These are phyloP conservation scores for Ceratocystis cubensis DNA, from an alignment of 2,329 filamentous ascomycete genomes.

Conservation along the genomic window DNA sequence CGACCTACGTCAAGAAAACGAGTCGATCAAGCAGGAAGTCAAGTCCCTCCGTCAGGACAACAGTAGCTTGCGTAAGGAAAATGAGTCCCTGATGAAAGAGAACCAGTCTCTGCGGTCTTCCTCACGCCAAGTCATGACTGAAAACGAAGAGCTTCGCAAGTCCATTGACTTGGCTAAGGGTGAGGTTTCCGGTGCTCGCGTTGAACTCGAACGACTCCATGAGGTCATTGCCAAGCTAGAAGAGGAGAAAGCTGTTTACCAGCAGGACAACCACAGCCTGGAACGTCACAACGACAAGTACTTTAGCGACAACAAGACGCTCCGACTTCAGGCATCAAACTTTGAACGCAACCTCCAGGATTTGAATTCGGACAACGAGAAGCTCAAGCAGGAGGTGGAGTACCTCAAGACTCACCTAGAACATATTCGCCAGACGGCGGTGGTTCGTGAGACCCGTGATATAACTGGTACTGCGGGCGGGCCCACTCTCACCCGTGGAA, in stretches of 20 bases:
- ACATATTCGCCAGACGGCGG: slow-evolving; percentile 31
- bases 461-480: slow-evolving; percentile 20
- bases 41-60: slow-evolving; percentile 34
- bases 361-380: slow-evolving; percentile 36
- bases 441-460: slow-evolving; percentile 30
- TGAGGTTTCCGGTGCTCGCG: slow-evolving; percentile 32
- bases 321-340: slow-evolving; percentile 36
- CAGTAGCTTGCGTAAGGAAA: slow-evolving; percentile 32
- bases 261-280: slow-evolving; percentile 40
- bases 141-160: slow-evolving; percentile 35
- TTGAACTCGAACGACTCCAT: slow-evolving; percentile 32
- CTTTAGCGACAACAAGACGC: slow-evolving; percentile 40
- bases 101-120: slow-evolving; percentile 35
- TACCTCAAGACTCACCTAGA: slow-evolving; percentile 36
- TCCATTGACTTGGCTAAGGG: slow-evolving; percentile 32
- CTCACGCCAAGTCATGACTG: slow-evolving; percentile 32
- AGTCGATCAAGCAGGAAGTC: slow-evolving; percentile 31
- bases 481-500: slow-evolving; percentile 21
- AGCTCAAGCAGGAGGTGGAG: slow-evolving; percentile 37
- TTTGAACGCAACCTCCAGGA: slow-evolving; percentile 37
- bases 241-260: slow-evolving; percentile 35
- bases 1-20: slow-evolving; percentile 29
- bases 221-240: slow-evolving; percentile 31
- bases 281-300: slow-evolving; percentile 44
- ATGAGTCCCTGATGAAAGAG: slow-evolving; percentile 34